Conservation (phyloP, 1,139 yeast species). For the Candida sanyaensis region DNA sequence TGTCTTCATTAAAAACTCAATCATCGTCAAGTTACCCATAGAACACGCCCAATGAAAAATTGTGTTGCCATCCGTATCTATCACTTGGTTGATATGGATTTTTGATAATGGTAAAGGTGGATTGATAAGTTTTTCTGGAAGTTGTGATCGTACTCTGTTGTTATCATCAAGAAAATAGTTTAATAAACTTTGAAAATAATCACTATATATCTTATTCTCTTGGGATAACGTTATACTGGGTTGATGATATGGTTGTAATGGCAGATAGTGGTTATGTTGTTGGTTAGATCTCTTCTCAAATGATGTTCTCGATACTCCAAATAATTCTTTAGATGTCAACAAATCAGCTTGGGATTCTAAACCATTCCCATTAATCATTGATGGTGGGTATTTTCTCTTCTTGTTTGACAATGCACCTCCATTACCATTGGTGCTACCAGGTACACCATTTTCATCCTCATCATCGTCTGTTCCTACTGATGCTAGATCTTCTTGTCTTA, state of each 20-base stretch:
- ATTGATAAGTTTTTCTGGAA: constrained; percentile 35
- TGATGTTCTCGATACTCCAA: constrained; percentile 45
- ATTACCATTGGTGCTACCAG: constrained; percentile 14
- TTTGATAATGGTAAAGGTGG: constrained; percentile 48
- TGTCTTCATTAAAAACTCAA: constrained; percentile 65
- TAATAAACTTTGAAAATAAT: constrained; percentile 39
- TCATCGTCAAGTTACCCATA: constrained; percentile 74
- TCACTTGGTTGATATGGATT: constrained; percentile 74
- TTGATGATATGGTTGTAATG: constrained; percentile 15
- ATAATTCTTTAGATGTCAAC: constrained; percentile 43
- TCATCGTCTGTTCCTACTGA: constrained; percentile 37
- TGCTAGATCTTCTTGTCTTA: constrained; percentile 42
- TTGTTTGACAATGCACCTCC: constrained; percentile 14
- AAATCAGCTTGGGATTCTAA: constrained; percentile 28
- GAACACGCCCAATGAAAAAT: constrained; percentile 97
- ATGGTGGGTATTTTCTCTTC: constrained; percentile 2
- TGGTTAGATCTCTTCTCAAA: constrained; percentile 32
- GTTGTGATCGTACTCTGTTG: constrained; percentile 15
- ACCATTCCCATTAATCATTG: constrained; percentile 5
- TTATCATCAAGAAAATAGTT: constrained; percentile 41
- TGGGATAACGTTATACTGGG: constrained; percentile 24
- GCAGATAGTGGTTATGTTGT: constrained; percentile 14
- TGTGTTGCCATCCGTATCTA: constrained; percentile 91
- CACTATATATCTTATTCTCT: constrained; percentile 24
- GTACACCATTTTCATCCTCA: constrained; percentile 20